phyloP scores from a whole-genome alignment of 2,329 filamentous ascomycete genomes.

The Orbilia javanica region DNA sequence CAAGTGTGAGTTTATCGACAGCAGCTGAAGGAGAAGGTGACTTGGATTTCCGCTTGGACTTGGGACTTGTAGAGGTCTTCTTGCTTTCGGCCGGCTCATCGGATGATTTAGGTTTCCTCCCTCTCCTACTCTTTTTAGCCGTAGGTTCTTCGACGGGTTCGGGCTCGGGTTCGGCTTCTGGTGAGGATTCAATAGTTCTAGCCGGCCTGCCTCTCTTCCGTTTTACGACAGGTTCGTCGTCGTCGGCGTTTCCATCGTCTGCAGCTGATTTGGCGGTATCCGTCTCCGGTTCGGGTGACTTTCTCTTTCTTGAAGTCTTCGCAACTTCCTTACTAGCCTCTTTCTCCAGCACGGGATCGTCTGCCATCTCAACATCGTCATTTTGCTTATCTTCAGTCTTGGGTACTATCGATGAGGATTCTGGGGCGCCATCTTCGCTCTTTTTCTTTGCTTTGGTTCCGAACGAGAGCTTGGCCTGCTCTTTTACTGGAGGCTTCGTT shows the following conservation, averaged over 20 bases:
- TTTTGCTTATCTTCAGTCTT: slow-evolving; percentile 32
- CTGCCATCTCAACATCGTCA: slow-evolving; percentile 55
- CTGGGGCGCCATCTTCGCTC: slow-evolving; percentile 20
- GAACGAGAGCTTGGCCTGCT: slow-evolving; percentile 59
- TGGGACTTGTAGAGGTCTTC: slow-evolving; percentile 60
- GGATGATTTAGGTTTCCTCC: slow-evolving; percentile 56
- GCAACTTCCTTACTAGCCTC: slow-evolving; percentile 23
- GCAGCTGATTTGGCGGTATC: slow-evolving; percentile 12
- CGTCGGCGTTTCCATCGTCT: slow-evolving; percentile 40
- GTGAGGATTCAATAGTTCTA: slow-evolving; percentile 35
- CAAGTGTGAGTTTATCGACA: slow-evolving; percentile 65
- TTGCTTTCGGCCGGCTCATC: slow-evolving; percentile 40
- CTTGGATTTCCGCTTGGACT: slow-evolving; percentile 62
- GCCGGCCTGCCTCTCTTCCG: slow-evolving; percentile 34
- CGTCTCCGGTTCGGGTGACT: slow-evolving; percentile 44
- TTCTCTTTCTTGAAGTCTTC: slow-evolving; percentile 52
- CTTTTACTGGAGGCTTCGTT: slow-evolving; percentile 60
- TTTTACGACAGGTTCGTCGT: slow-evolving; percentile 56
- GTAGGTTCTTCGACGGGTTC: slow-evolving; percentile 40
- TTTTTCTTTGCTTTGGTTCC: slow-evolving; percentile 52
- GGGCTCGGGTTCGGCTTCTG: slow-evolving; percentile 27
- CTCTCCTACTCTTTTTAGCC: slow-evolving; percentile 38
- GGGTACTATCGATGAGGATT: not conserved
- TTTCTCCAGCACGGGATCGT: slow-evolving; percentile 41
- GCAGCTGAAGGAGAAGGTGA: slow-evolving; percentile 57